A percentile compares a stretch with the other conserved stretches of the same genome.
These are phyloP conservation scores for Sarocladium brachiariae DNA, from an alignment of 2,329 filamentous ascomycete genomes.

Conservation along the genomic window DNA sequence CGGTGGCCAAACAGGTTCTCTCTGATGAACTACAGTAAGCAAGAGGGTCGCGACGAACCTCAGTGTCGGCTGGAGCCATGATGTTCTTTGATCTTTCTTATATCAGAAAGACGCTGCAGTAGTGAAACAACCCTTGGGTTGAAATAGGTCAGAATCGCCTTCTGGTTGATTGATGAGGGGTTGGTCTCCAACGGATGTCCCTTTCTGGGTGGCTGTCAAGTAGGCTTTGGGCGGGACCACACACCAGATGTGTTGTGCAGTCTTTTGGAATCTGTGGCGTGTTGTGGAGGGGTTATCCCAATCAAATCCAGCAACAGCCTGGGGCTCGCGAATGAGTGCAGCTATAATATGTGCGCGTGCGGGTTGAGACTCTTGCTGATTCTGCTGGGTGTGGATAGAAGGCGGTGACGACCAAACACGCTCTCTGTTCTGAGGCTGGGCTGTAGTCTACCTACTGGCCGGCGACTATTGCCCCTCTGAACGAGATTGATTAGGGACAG, in stretches of 20 bases:
- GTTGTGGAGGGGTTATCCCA: slow-evolving; percentile 9
- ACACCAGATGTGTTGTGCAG: slow-evolving; percentile 6
- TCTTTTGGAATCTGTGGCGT: slow-evolving; percentile 2
- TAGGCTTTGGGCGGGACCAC: not conserved
- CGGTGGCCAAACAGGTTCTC: too few species aligned
- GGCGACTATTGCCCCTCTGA: too few species aligned
- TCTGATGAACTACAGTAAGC: too few species aligned
- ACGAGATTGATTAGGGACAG: too few species aligned
- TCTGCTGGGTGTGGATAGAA: not conserved
- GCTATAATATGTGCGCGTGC: not conserved
- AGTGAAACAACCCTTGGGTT: too few species aligned
- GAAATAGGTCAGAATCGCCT: not conserved
- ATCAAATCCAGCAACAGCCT: slow-evolving; percentile 4
- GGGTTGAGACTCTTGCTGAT: slow-evolving; percentile 3
- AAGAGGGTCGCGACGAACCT: slow-evolving; percentile 1
- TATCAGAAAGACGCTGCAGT: too few species aligned
- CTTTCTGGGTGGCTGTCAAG: not conserved
- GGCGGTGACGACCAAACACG: slow-evolving; percentile 3
- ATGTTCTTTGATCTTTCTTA: too few species aligned
- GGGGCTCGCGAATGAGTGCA: not conserved
- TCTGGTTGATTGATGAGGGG: slow-evolving; percentile 2
- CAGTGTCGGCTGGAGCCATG: slow-evolving; percentile 1
- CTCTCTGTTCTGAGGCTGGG: not conserved
- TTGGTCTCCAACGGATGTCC: slow-evolving; percentile 4
- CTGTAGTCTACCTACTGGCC: not conserved